Evolutionary conservation across 139 green algal species (phyloP).

Genomic region (Gonium pectorale): DNA sequence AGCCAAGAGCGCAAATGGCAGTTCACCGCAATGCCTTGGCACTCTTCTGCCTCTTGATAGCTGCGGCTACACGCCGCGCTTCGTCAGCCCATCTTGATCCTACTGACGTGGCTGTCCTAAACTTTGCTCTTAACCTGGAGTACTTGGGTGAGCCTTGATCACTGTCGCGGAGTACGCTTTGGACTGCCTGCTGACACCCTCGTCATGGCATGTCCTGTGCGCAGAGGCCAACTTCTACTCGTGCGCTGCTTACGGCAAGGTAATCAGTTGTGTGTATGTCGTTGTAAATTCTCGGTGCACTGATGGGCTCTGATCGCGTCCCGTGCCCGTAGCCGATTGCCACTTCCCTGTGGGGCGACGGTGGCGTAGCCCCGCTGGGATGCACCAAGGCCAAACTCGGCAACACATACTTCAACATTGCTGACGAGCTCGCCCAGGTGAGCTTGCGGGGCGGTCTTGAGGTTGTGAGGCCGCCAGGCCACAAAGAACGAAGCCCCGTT

Average conservation of each 20-base stretch:
- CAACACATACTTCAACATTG: background rate
- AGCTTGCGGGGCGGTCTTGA: background rate
- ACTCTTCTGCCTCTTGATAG: no score
- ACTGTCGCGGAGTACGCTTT: background rate
- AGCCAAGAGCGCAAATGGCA: no score
- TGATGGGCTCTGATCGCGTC: no score
- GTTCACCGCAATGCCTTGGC: no score
- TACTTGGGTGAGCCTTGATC: constrained; percentile 34
- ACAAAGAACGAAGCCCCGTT: no score
- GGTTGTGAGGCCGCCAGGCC: no score
- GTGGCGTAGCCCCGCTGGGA: background rate
- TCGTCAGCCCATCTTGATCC: background rate
- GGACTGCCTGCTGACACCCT: no score
- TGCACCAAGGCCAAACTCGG: constrained; percentile 3
- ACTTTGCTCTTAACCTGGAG: constrained; percentile 72
- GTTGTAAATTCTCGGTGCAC: no score
- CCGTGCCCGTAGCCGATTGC: constrained; percentile 10
- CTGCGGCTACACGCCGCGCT: no score
- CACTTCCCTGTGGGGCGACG: background rate
- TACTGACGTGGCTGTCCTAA: constrained; percentile 40
- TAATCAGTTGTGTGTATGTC: no score
- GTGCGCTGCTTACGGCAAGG: constrained; percentile 26
- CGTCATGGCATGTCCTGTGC: no score
- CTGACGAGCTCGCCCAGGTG: constrained; percentile 12
- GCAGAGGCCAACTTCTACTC: constrained; percentile 36